phyloP scores from a whole-genome alignment of 163 green algal genomes.

The Chlorella variabilis region DNA sequence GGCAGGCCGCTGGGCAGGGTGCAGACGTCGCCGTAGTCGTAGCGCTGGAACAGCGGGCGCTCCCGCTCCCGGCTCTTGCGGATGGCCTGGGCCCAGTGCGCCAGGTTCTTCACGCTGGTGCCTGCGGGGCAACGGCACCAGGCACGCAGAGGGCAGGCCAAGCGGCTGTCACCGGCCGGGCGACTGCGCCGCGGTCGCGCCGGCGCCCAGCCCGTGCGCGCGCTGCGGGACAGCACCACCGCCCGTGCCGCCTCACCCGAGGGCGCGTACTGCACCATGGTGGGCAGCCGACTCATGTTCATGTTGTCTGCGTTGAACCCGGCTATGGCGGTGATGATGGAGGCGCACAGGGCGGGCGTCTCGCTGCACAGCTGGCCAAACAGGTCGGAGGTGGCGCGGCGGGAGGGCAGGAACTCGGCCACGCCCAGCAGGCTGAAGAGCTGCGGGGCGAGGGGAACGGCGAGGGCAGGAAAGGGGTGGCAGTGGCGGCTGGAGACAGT shows the following conservation, averaged over 20 bases:
- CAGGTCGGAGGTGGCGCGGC: slow-evolving; percentile 13
- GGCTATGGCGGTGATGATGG: slow-evolving; percentile 61
- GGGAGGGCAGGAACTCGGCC: slow-evolving; percentile 72
- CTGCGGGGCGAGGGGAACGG: slow-evolving; percentile 28
- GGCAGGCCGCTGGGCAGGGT: slow-evolving; percentile 2
- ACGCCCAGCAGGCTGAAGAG: slow-evolving; percentile 70
- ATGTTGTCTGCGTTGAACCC: slow-evolving; percentile 74
- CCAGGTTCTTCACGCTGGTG: slow-evolving; percentile 79
- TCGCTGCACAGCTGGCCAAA: slow-evolving; percentile 65
- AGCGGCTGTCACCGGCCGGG: neutral
- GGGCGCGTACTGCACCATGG: slow-evolving; percentile 74
- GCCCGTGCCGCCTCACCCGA: slow-evolving; percentile 34
- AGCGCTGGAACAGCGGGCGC: slow-evolving; percentile 34
- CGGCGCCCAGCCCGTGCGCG: no score
- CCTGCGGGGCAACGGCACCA: slow-evolving; percentile 41
- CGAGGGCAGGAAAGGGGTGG: neutral
- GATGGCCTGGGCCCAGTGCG: slow-evolving; percentile 79
- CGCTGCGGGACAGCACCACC: no score
- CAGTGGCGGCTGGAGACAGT: no score
- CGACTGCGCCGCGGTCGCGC: neutral
- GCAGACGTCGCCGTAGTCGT: slow-evolving; percentile 43
- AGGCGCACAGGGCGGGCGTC: slow-evolving; percentile 62
- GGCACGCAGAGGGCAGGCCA: neutral
- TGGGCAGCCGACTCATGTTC: slow-evolving; percentile 62
- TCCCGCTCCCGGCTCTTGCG: slow-evolving; percentile 17